Evolutionary conservation across 1,139 yeast genomes (phyloP).

Genomic region (Hemisphaericaspora subhashii): DNA sequence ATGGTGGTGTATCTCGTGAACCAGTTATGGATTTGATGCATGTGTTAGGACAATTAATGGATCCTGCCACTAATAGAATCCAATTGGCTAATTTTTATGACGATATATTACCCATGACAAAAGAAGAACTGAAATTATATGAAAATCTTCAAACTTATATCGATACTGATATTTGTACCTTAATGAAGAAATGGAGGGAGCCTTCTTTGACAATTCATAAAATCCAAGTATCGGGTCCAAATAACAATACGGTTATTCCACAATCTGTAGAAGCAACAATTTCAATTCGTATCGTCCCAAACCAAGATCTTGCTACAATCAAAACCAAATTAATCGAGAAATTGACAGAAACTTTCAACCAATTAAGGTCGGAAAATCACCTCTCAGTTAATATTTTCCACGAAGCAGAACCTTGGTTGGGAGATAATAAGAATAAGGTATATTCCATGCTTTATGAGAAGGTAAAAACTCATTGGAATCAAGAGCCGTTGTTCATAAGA

Average conservation of each 20-base stretch:
- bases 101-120: constrained; percentile 55
- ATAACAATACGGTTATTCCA: constrained; percentile 87
- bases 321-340: constrained; percentile 50
- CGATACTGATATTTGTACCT: constrained; percentile 43
- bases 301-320: constrained; percentile 65
- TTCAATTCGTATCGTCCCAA: constrained; percentile 87
- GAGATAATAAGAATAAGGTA: constrained; percentile 74
- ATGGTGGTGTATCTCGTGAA: constrained; percentile 88
- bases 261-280: constrained; percentile 72
- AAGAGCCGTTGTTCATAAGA: constrained; percentile 78
- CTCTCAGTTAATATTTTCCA: constrained; percentile 62
- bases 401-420: constrained; percentile 96
- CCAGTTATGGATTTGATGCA: constrained; percentile 86
- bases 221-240: constrained; percentile 85
- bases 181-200: constrained; percentile 85
- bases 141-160: constrained; percentile 53
- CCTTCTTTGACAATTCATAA: constrained; percentile 93
- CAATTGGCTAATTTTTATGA: constrained; percentile 70
- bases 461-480: constrained; percentile 61
- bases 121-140: constrained; percentile 59
- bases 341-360: constrained; percentile 33
- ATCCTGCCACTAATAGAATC: constrained; percentile 56
- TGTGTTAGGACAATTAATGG: constrained; percentile 62
- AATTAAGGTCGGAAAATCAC: constrained; percentile 58
- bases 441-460: constrained; percentile 65